Percentiles rank a stretch among this genome's conserved stretches.
Evolutionary conservation across 2,329 filamentous ascomycete genomes (phyloP).

Genomic region (Aspergillus ochraceus): DNA sequence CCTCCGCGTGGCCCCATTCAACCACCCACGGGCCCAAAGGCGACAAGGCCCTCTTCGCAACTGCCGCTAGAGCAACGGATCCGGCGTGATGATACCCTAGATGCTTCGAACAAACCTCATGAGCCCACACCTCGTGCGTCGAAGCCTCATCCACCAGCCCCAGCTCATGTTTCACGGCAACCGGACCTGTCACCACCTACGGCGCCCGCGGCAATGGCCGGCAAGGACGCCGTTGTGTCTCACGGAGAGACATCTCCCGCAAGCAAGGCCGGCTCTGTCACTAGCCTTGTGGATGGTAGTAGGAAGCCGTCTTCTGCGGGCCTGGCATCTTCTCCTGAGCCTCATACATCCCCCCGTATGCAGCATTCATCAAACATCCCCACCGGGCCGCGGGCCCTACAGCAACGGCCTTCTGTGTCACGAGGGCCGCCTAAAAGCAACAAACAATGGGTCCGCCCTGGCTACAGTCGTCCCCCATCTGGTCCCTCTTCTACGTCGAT

Average conservation of each 20-base stretch:
- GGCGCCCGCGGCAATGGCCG: slow-evolving; percentile 37
- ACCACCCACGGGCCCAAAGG: slow-evolving; percentile 47
- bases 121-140: slow-evolving; percentile 26
- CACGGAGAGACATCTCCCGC: slow-evolving; percentile 21
- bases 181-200: slow-evolving; percentile 37
- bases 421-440: slow-evolving; percentile 35
- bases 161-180: slow-evolving; percentile 19
- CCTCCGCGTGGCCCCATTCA: slow-evolving; percentile 27
- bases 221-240: slow-evolving; percentile 21
- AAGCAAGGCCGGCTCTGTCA: slow-evolving; percentile 19
- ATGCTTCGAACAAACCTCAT: slow-evolving; percentile 21
- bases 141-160: slow-evolving; percentile 20
- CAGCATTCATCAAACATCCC: slow-evolving; percentile 36
- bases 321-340: slow-evolving; percentile 30
- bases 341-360: slow-evolving; percentile 39
- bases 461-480: slow-evolving; percentile 30
- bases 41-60: slow-evolving; percentile 34
- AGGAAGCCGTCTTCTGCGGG: slow-evolving; percentile 26
- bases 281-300: slow-evolving; percentile 27
- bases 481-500: slow-evolving; percentile 16
- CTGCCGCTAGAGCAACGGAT: slow-evolving; percentile 24
- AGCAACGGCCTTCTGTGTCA: slow-evolving; percentile 33
- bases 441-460: slow-evolving; percentile 42
- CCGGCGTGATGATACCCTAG: slow-evolving; percentile 26
- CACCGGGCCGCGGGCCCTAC: slow-evolving; percentile 43